Evolutionary conservation across 2,329 filamentous ascomycete species (phyloP).

Genomic region (Pezicula rhizophila): DNA sequence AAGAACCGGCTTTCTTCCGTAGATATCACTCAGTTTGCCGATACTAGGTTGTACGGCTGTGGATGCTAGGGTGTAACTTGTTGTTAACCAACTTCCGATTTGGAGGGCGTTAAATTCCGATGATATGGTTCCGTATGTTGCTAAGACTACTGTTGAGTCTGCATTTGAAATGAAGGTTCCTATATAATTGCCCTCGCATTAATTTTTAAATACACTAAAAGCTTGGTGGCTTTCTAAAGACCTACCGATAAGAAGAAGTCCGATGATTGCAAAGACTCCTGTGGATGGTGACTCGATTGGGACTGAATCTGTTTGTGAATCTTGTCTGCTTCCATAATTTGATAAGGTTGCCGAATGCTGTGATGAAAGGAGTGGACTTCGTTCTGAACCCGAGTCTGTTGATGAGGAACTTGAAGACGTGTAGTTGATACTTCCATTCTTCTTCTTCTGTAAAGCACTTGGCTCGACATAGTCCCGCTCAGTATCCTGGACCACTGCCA

Average conservation of each 20-base stretch:
- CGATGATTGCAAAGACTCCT: conserved; percentile 13
- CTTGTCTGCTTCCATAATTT: no score
- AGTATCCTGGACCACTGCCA: no score
- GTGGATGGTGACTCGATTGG: neutral
- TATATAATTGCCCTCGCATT: conserved; percentile 9
- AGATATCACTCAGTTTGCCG: conserved; percentile 53
- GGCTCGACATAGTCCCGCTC: no score
- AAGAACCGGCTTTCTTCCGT: conserved; percentile 46
- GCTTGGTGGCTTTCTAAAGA: neutral
- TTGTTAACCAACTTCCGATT: conserved; percentile 53
- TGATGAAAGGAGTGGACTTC: no score
- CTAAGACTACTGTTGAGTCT: conserved; percentile 59
- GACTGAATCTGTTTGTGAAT: no score
- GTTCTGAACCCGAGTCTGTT: no score
- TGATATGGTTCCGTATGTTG: conserved; percentile 56
- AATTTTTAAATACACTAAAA: neutral
- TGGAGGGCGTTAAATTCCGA: conserved; percentile 53
- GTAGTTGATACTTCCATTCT: no score
- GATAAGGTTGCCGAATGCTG: no score
- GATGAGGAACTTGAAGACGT: no score
- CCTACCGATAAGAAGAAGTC: conserved; percentile 17
- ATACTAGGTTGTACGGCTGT: conserved; percentile 46
- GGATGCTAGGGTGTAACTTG: conserved; percentile 43
- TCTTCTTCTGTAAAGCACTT: no score
- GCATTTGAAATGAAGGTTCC: conserved; percentile 61